Base-by-base conservation (phyloP, 169 alveolate genomes). In the Perkinsus olseni region DNA sequence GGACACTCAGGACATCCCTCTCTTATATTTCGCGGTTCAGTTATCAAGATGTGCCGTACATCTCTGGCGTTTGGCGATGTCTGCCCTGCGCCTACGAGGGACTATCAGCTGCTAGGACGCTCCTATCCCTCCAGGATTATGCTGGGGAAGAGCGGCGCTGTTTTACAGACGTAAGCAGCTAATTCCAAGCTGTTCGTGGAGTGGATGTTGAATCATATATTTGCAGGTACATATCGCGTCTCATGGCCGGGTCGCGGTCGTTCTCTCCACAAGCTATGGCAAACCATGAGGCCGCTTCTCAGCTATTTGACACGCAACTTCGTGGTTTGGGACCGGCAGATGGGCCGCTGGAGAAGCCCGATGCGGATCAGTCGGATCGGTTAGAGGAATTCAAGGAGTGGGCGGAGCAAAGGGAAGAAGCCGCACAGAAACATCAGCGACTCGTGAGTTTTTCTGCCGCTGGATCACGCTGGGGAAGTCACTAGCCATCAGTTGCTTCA, bases 261-360 rank as follows among this genome's bases (percentile, higher is more conserved):
- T 62, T 62, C 82, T 62, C 82, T 24, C 82, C 82, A 13, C 82
- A 62, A 62, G 82, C 82, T 24, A 62, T 62, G 82, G 82, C 82
- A 62, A 62, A 62, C 31, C 82, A 62, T 24, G 82, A 62, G 17
- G 82, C 82, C 36, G 82, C 82, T 24, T 4, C 82, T 4, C 82
- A 62, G 34, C 82, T 62, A 24, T 62, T 62, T 24, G 82, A 62
- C 82, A 13, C 82, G 1, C 82, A 62, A 28, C 82, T 62, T 4
- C 82, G 82, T 62, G 82, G 82, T 62, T 62, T 62, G 82, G 82
- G 82, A 62, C 82, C 82, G 82, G 82, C 82, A 4, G 82, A 62
- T 28, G 82, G 82, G 8, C 82, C 82, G 8, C 17, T 62, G 17
- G 82, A 62, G 82, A 62, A 62, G 82, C 82, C 82, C 31, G 82